Conservation (phyloP, 2,329 filamentous ascomycete species). For the Fusarium liriodendri region DNA sequence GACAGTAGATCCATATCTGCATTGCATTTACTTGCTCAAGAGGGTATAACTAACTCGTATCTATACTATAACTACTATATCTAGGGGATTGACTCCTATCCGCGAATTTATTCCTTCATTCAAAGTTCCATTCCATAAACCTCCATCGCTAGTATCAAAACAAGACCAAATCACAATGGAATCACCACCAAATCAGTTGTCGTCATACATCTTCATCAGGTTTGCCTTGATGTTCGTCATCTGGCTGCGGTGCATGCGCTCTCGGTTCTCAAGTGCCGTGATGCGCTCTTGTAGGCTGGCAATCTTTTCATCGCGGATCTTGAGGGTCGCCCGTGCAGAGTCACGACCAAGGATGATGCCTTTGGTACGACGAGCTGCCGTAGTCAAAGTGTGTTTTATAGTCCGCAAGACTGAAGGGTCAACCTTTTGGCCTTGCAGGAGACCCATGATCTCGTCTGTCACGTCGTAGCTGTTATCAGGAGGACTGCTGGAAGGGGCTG, state of each 20-base stretch:
- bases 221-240: constrained; percentile 53
- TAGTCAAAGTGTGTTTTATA: constrained; percentile 61
- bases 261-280: constrained; percentile 53
- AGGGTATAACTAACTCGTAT: constrained; percentile 29
- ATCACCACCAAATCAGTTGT: constrained; percentile 38
- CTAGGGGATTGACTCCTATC: background rate
- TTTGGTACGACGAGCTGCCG: constrained; percentile 66
- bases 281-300: constrained; percentile 52
- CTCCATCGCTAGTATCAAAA: background rate
- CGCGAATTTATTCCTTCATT: background rate
- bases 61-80: background rate
- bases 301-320: constrained; percentile 67
- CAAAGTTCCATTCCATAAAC: background rate
- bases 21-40: constrained; percentile 5
- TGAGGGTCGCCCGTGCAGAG: constrained; percentile 70
- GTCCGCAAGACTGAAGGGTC: constrained; percentile 49
- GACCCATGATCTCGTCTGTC: constrained; percentile 59
- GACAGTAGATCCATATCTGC: background rate
- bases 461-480: constrained; percentile 47
- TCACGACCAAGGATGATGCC: constrained; percentile 75
- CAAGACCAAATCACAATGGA: background rate
- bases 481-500: constrained; percentile 27
- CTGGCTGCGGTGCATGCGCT: constrained; percentile 45
- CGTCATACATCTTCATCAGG: constrained; percentile 52
- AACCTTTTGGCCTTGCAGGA: constrained; percentile 60